Percentiles rank a stretch among this genome's conserved stretches.
Evolutionary conservation across 495 filamentous ascomycete genomes (phyloP).

Genomic region (Penicillium angulare): DNA sequence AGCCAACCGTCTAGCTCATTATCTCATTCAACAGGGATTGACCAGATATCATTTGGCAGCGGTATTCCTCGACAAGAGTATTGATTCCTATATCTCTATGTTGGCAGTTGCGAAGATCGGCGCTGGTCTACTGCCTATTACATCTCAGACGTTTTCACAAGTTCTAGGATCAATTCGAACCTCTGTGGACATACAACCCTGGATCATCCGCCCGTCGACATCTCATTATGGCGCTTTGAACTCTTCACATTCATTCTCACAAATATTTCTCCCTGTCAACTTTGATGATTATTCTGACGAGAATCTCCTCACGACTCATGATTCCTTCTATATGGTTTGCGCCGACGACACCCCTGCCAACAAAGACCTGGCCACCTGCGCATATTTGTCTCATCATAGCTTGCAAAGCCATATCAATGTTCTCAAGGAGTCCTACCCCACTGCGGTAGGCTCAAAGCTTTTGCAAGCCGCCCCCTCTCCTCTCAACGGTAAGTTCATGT

Average conservation of each 20-base stretch:
- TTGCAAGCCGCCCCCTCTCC: constrained; percentile 72
- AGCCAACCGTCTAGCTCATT: constrained; percentile 63
- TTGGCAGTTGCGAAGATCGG: constrained; percentile 71
- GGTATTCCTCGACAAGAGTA: constrained; percentile 68
- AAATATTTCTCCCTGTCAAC: constrained; percentile 35
- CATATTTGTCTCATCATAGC: constrained; percentile 66
- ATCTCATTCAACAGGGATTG: constrained; percentile 47
- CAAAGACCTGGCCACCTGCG: constrained; percentile 67
- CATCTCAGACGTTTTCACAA: constrained; percentile 58
- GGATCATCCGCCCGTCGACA: constrained; percentile 37
- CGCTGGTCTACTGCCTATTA: constrained; percentile 70
- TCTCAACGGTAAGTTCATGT: constrained; percentile 53
- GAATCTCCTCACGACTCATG: constrained; percentile 25
- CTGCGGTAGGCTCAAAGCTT: constrained; percentile 44
- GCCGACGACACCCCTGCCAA: constrained; percentile 66
- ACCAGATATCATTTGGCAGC: constrained; percentile 55
- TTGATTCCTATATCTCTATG: constrained; percentile 65
- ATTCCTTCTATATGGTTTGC: constrained; percentile 41
- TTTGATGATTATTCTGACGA: constrained; percentile 17
- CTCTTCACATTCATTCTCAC: constrained; percentile 14
- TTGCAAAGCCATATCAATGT: constrained; percentile 65
- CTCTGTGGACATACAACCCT: constrained; percentile 47
- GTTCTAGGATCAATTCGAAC: constrained; percentile 54
- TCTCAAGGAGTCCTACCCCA: constrained; percentile 59
- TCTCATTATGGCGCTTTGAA: background rate